These are phyloP conservation scores for Dissophora ornata DNA, from an alignment of 192 early-diverging fungal genomes.

Conservation along the genomic window DNA sequence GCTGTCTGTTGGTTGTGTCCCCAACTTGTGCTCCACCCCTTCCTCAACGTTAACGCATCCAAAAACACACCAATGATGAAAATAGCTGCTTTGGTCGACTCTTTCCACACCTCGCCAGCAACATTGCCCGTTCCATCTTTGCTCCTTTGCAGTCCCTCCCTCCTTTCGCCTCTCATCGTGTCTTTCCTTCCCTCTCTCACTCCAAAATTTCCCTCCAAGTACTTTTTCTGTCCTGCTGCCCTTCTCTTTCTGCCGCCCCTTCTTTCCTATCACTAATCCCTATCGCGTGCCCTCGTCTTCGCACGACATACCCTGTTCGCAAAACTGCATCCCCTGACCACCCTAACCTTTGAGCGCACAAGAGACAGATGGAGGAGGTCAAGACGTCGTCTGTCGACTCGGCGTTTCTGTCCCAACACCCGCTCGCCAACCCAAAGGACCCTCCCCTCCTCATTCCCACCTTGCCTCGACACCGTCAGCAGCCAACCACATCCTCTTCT, in stretches of 20 bases:
- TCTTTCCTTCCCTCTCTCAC: not conserved
- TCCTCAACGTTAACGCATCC: no score
- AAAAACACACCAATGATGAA: no score
- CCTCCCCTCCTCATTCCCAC: slow-evolving; percentile 45
- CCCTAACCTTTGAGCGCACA: slow-evolving; percentile 4
- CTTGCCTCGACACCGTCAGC: slow-evolving; percentile 34
- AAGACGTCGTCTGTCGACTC: slow-evolving; percentile 7
- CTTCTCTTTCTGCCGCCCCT: not conserved
- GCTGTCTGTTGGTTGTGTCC: no score
- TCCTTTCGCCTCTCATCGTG: not conserved
- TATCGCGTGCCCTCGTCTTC: not conserved
- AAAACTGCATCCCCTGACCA: slow-evolving; percentile 1
- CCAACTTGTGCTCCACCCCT: no score
- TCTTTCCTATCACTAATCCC: not conserved
- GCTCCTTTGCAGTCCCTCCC: no score
- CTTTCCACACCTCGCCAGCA: no score
- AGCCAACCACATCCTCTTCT: not conserved
- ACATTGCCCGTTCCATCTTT: no score
- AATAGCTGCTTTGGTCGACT: no score
- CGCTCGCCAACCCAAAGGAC: slow-evolving; percentile 48
- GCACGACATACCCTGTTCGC: not conserved
- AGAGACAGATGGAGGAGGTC: slow-evolving; percentile 28
- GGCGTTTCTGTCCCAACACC: slow-evolving; percentile 47
- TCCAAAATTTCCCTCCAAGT: not conserved
- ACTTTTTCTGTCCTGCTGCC: slow-evolving; percentile 1